phyloP scores from a whole-genome alignment of 495 filamentous ascomycete species.

The Amphirosellinia nigrospora region DNA sequence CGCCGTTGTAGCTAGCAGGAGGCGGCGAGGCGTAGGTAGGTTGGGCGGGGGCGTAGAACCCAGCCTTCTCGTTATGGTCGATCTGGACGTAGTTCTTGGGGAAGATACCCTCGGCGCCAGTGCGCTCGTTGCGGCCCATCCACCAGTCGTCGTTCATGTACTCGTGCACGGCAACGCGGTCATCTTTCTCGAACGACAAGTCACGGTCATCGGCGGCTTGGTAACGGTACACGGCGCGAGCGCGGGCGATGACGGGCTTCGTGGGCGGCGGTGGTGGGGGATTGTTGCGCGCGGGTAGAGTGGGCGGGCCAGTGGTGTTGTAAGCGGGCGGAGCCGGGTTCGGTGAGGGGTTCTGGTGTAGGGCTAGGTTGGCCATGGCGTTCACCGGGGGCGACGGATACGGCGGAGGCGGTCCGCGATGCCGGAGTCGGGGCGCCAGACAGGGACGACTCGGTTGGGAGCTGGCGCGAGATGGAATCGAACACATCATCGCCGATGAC shows the following conservation, averaged over 20 bases:
- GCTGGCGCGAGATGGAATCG: conserved; percentile 70
- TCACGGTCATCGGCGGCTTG: conserved; percentile 78
- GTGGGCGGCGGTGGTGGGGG: conserved; percentile 53
- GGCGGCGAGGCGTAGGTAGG: conserved; percentile 37
- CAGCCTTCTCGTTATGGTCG: conserved; percentile 42
- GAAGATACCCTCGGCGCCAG: conserved; percentile 87
- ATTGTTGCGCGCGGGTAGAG: conserved; percentile 58
- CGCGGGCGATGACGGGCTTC: conserved; percentile 68
- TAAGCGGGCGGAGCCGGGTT: conserved; percentile 52
- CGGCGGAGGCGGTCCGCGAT: conserved; percentile 36
- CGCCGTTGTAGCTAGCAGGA: conserved; percentile 29
- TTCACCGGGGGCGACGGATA: conserved; percentile 47
- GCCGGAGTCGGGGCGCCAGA: conserved; percentile 53
- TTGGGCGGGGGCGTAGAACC: conserved; percentile 40
- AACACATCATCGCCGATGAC: conserved; percentile 75
- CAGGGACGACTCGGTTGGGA: conserved; percentile 70
- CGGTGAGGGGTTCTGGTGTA: conserved; percentile 42
- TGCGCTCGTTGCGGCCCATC: conserved; percentile 83
- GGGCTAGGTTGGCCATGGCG: conserved; percentile 50
- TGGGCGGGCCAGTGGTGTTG: conserved; percentile 57
- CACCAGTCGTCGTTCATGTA: conserved; percentile 98
- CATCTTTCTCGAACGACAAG: conserved; percentile 74
- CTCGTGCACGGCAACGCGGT: conserved; percentile 78
- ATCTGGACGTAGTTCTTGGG: conserved; percentile 84
- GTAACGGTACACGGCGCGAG: conserved; percentile 86